Evolutionary conservation across 139 green algal species (phyloP), one percentile per base, ranked within the genome.

Genomic region (Closterium sp.): DNA sequence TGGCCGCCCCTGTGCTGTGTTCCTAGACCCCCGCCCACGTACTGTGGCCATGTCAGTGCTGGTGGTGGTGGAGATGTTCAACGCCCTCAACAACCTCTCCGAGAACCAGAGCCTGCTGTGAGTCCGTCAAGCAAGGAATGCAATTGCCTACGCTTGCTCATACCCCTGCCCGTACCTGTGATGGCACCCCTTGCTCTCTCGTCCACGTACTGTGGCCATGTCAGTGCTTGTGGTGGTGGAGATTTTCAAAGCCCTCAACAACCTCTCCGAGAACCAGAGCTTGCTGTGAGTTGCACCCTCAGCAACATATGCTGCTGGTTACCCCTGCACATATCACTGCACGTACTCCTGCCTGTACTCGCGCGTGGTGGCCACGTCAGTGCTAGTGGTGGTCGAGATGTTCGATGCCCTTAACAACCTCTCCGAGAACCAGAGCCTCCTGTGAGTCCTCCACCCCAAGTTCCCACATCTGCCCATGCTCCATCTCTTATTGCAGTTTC

Each of bases 31-130:
- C 2, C 91, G 95, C 45, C 97, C 97, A 1, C 96, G 92, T 45
- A 99, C 97, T 31, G 96, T 99, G 45, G 93, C 96, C 42, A 99
- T 99, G 97, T 97, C 90, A 1, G 97, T 96, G 73, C 90, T 96
- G 30, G 94, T 96, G 22, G 32, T 93, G 38, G 92, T 96, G 45
- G 94, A 96, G 86, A 96, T 96, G 95, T 96, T 96, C 94, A 96
- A 96, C 89, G 95, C 94, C 21, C 86, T 96, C 86, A 96, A 96
- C 90, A 94, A 95, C 27, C 87, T 96, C 29, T 94, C 73, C 27
- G 94, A 96, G 70, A 96, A 96, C 62, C 73, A 93, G 27, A 95
- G 87, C 88, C 90, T 96, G 11, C 89, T 96, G 70, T 94, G 42
- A 93, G 92, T n/a, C 1, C 19, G 31, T 27, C 13, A 27, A 27